phyloP scores from a whole-genome alignment of 352 stramenopile genomes.

The Phytophthora hibernalis region DNA sequence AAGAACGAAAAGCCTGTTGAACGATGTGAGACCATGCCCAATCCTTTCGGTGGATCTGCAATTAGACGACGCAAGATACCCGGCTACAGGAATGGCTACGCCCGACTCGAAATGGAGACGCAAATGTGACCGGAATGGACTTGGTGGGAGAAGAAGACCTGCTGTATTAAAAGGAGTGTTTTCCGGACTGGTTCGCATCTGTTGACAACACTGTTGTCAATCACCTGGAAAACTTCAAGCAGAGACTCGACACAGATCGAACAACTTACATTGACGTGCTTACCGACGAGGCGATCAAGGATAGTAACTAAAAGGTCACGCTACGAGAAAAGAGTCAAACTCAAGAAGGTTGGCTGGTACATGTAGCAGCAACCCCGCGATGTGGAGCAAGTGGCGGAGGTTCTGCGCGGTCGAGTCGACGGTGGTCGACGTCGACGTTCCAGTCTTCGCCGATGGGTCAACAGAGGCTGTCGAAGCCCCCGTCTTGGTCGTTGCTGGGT shows the following conservation, averaged over 20 bases:
- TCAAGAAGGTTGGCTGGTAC: background rate
- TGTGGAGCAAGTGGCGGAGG: slow-evolving; percentile 8
- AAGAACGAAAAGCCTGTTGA: background rate
- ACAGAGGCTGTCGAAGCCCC: slow-evolving; percentile 3
- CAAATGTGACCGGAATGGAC: background rate
- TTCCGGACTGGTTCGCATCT: slow-evolving; percentile 3
- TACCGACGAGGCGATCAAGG: background rate
- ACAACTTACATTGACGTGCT: slow-evolving; percentile 18
- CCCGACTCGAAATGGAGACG: background rate
- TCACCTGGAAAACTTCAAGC: slow-evolving; percentile 1
- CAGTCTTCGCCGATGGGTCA: slow-evolving; percentile 5
- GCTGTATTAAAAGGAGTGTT: no score
- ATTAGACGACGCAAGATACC: slow-evolving; percentile 22
- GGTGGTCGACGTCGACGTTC: slow-evolving; percentile 8
- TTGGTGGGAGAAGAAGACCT: background rate
- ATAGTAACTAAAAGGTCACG: slow-evolving; percentile 11
- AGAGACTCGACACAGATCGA: slow-evolving; percentile 7
- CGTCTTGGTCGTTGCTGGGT: slow-evolving; percentile 14
- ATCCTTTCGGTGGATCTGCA: slow-evolving; percentile 4
- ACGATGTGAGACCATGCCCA: slow-evolving; percentile 22
- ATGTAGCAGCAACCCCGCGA: slow-evolving; percentile 1
- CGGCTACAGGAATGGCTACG: background rate
- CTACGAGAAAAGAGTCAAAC: slow-evolving; percentile 12
- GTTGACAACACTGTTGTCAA: slow-evolving; percentile 12
- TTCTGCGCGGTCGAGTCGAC: slow-evolving; percentile 14